Conservation (phyloP, 371 early-diverging fungal genomes). For the Zychaea mexicana region DNA sequence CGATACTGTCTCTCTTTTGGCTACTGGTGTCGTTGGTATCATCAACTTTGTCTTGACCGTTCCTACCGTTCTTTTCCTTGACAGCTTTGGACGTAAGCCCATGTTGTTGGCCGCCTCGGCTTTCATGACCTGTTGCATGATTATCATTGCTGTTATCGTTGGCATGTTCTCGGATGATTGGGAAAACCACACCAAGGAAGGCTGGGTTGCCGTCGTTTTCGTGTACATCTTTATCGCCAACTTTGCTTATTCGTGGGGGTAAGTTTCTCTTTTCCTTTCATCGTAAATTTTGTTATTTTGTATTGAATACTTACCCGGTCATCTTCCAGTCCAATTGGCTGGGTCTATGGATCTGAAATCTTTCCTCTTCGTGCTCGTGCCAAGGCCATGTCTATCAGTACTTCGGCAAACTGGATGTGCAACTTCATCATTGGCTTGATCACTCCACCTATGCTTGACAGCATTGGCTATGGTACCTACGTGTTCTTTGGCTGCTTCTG, state of each 20-base stretch:
- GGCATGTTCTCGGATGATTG: conserved; percentile 40
- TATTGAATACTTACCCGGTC: not conserved
- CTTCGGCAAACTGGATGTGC: conserved; percentile 89
- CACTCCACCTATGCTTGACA: conserved; percentile 20
- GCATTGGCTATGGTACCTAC: conserved; percentile 37
- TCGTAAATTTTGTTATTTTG: no score
- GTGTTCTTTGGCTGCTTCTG: conserved; percentile 44
- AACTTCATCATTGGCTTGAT: conserved; percentile 29
- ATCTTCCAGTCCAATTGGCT: conserved; percentile 68
- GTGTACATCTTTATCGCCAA: conserved; percentile 61
- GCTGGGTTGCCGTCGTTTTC: conserved; percentile 53
- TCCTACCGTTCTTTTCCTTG: conserved; percentile 71
- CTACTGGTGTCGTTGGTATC: conserved; percentile 74
- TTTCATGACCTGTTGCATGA: conserved; percentile 36
- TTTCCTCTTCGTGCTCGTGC: conserved; percentile 70
- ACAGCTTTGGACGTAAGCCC: conserved; percentile 64
- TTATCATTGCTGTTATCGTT: conserved; percentile 44
- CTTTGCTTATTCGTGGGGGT: conserved; percentile 80
- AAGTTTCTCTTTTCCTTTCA: not conserved
- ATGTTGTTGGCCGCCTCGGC: conserved; percentile 52
- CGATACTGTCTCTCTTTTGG: conserved; percentile 55
- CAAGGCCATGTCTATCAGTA: conserved; percentile 80
- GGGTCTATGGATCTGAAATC: conserved; percentile 89
- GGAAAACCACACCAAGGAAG: conserved; percentile 32
- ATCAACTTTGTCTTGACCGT: conserved; percentile 61